Conservation (phyloP, 805 yeast genomes). For the Pichia thaimueangensis region DNA sequence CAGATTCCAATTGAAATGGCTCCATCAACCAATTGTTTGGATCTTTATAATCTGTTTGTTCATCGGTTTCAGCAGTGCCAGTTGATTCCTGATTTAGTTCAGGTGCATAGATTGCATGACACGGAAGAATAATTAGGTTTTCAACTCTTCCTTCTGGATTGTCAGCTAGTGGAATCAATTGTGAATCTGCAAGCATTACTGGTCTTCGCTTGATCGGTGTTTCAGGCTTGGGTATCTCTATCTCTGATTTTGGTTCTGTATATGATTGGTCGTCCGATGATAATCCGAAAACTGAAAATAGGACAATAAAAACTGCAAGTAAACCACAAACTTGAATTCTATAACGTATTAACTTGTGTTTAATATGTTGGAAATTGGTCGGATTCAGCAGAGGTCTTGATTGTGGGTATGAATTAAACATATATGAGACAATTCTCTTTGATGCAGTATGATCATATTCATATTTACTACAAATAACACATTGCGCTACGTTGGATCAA, state of each 20-base stretch:
- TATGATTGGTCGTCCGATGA: constrained; percentile 2
- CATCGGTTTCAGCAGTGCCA: not conserved
- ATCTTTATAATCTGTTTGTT: constrained; percentile 36
- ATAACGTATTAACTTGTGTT: not conserved
- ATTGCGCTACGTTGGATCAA: too few relatives aligned
- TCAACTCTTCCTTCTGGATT: too few relatives aligned
- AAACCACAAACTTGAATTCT: not conserved
- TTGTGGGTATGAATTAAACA: not conserved
- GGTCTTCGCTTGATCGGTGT: too few relatives aligned
- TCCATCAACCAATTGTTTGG: constrained; percentile 61
- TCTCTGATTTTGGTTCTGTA: too few relatives aligned
- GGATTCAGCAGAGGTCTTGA: not conserved
- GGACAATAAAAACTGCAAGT: constrained; percentile 2
- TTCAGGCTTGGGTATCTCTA: too few relatives aligned
- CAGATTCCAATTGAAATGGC: constrained; percentile 60
- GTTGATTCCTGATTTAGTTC: constrained; percentile 2
- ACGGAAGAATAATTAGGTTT: constrained; percentile 45
- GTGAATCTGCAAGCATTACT: not conserved
- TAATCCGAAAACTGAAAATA: constrained; percentile 7
- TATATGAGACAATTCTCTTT: too few relatives aligned
- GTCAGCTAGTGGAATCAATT: too few relatives aligned
- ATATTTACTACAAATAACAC: too few relatives aligned
- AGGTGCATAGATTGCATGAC: constrained; percentile 27
- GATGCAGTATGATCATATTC: too few relatives aligned
- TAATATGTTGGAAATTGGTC: not conserved